Evolutionary conservation across 129 eudicot genomes (phyloP).

Genomic region (Daucus carota): DNA sequence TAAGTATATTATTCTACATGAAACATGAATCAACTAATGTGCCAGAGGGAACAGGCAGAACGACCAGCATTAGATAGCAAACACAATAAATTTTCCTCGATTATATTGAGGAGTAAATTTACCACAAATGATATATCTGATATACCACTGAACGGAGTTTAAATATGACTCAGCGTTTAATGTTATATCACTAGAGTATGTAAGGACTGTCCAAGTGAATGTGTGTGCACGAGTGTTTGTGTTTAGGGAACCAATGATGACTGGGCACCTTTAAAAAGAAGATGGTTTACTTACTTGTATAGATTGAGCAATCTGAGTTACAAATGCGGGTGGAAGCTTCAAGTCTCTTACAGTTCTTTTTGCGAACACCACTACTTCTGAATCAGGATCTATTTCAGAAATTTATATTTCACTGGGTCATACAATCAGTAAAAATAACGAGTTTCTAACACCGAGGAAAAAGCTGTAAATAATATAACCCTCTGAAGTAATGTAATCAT

Average conservation of each 20-base stretch:
- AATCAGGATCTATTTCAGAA: slow-evolving; percentile 63
- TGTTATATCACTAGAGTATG: neutral
- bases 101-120: neutral
- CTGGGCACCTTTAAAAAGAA: neutral
- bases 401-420: neutral
- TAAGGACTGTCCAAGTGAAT: neutral
- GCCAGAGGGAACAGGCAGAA: neutral
- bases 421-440: neutral
- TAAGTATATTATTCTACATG: neutral
- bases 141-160: neutral
- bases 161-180: neutral
- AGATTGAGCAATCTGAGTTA: slow-evolving; percentile 92
- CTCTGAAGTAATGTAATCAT: neutral
- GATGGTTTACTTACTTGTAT: slow-evolving; percentile 44
- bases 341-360: slow-evolving; percentile 80
- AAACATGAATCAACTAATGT: neutral
- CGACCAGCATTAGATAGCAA: neutral
- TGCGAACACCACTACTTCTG: slow-evolving; percentile 75
- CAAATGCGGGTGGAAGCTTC: slow-evolving; percentile 85
- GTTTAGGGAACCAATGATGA: neutral
- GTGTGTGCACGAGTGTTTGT: neutral
- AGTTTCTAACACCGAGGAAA: neutral
- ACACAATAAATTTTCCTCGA: neutral
- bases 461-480: neutral
- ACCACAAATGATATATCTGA: neutral